Conservation (phyloP, 176 grass and related monocot genomes). For the Cenchrus fungigraminus region DNA sequence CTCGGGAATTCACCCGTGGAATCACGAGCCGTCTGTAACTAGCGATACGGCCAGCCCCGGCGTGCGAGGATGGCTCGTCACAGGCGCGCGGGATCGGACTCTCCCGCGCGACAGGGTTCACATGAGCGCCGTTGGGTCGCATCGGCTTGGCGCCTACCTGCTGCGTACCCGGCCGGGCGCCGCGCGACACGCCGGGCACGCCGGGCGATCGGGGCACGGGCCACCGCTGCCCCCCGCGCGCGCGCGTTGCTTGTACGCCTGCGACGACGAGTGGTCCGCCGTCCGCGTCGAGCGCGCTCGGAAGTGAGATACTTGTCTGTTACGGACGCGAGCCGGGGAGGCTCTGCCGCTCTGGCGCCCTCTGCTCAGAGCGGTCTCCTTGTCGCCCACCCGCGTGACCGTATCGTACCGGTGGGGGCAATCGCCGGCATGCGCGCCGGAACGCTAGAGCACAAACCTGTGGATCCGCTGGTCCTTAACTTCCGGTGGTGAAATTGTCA, state of each 20-base stretch:
- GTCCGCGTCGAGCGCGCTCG: background rate
- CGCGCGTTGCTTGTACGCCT: background rate
- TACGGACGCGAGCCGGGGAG: slow-evolving; percentile 3
- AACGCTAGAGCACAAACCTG: background rate
- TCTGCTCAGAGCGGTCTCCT: slow-evolving; percentile 2
- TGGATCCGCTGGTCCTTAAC: background rate
- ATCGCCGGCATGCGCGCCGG: background rate
- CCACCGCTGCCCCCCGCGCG: background rate
- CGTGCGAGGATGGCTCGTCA: background rate
- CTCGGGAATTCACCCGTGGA: background rate
- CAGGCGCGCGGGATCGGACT: background rate
- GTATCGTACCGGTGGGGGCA: slow-evolving; percentile 29
- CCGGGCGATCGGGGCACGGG: background rate
- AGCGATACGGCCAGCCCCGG: background rate
- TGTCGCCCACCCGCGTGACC: slow-evolving; percentile 42
- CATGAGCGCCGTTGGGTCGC: slow-evolving; percentile 6
- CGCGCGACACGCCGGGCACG: background rate
- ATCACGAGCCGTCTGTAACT: background rate
- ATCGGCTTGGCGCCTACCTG: slow-evolving; percentile 6
- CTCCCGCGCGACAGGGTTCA: background rate
- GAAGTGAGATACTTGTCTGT: slow-evolving; percentile 13
- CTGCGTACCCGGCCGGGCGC: background rate
- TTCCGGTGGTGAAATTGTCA: background rate
- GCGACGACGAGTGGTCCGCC: slow-evolving; percentile 1
- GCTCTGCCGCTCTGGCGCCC: background rate